Percentiles rank a stretch among this genome's conserved stretches.
Evolutionary conservation across 352 stramenopile species (phyloP).

Genomic region (Pythium folliculosum): DNA sequence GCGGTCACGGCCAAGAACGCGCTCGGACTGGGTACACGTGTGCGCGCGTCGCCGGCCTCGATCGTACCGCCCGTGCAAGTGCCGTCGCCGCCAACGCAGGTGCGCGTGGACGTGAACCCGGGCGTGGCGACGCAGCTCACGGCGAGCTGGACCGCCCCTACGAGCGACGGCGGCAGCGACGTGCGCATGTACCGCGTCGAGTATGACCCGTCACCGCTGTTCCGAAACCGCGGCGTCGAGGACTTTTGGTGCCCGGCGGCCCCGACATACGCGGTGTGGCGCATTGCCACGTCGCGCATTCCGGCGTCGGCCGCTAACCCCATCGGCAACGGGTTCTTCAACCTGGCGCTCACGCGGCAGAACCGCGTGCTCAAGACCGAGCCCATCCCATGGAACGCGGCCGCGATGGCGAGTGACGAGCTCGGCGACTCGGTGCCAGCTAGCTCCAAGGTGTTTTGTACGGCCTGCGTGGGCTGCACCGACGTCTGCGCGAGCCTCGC

Average conservation of each 20-base stretch:
- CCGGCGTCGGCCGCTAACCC: constrained; percentile 22
- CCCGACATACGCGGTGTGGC: constrained; percentile 61
- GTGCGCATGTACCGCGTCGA: constrained; percentile 81
- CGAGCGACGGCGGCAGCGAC: constrained; percentile 55
- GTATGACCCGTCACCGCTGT: constrained; percentile 70
- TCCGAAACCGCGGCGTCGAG: constrained; percentile 60
- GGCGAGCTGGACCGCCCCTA: constrained; percentile 49
- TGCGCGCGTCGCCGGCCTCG: constrained; percentile 38
- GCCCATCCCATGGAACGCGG: constrained; percentile 93
- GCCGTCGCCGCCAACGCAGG: constrained; percentile 62
- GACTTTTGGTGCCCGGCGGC: constrained; percentile 67
- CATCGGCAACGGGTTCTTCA: constrained; percentile 62
- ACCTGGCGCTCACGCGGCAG: constrained; percentile 48
- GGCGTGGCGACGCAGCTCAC: constrained; percentile 75
- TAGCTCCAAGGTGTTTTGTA: constrained; percentile 67
- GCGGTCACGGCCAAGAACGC: constrained; percentile 89
- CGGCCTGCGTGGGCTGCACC: constrained; percentile 42
- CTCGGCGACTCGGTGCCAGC: constrained; percentile 38
- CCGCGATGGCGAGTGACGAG: constrained; percentile 84
- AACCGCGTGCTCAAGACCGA: constrained; percentile 55
- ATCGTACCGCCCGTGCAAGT: constrained; percentile 77
- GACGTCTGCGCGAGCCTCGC: constrained; percentile 32
- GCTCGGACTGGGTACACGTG: constrained; percentile 53
- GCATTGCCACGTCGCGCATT: constrained; percentile 39
- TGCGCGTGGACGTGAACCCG: constrained; percentile 74